Conservation (phyloP, 73 alveolate species). For the Symbiodinium pilosum region DNA sequence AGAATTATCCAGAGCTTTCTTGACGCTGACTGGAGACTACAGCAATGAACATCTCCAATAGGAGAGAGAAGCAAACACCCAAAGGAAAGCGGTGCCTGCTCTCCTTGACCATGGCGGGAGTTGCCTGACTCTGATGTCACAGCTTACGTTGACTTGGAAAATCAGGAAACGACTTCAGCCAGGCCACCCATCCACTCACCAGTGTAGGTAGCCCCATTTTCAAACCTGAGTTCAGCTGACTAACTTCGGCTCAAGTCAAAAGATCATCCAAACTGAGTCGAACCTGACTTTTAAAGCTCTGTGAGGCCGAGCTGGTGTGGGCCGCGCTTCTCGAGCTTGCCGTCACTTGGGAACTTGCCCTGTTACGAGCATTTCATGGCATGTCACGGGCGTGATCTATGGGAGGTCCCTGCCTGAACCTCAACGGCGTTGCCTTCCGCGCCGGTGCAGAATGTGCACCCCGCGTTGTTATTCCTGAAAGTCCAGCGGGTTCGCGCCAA, state of each 20-base stretch:
- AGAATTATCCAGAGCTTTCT: too few relatives aligned
- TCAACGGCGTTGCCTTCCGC: constrained; percentile 86
- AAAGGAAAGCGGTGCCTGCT: too few relatives aligned
- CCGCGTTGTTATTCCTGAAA: not conserved
- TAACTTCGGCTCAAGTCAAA: not conserved
- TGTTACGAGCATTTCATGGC: too few relatives aligned
- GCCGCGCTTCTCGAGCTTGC: constrained; percentile 77
- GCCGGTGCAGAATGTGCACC: constrained; percentile 85
- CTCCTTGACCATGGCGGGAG: constrained; percentile 13
- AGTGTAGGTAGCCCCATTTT: constrained; percentile 86
- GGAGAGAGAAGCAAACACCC: too few relatives aligned
- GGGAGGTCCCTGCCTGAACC: constrained; percentile 16
- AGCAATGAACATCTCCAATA: too few relatives aligned
- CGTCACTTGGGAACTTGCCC: constrained; percentile 51
- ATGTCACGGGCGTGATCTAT: too few relatives aligned
- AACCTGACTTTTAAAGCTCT: not conserved
- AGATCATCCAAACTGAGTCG: not conserved
- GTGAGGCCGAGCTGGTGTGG: constrained; percentile 39
- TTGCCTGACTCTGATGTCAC: not conserved
- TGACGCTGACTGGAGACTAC: too few relatives aligned
- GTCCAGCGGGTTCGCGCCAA: too few relatives aligned
- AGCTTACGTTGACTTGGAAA: too few relatives aligned
- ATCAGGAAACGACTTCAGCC: too few relatives aligned
- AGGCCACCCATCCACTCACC: constrained; percentile 77
- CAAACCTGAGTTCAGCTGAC: constrained; percentile 19